Conservation (phyloP, 257 asterid species). For the Jacaranda copaia region DNA sequence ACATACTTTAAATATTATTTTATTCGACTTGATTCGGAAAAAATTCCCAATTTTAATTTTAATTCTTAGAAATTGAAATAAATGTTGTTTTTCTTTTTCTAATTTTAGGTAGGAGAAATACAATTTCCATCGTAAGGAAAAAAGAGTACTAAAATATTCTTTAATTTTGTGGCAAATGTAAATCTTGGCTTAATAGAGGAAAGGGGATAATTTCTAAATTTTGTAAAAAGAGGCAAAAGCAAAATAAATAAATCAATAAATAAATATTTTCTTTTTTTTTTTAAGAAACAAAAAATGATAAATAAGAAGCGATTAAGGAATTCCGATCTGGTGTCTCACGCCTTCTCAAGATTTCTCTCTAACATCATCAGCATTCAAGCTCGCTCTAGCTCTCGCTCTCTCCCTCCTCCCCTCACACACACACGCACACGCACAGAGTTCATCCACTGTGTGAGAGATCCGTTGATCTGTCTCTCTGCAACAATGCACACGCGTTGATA, state of each 20-base stretch:
- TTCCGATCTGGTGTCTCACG: slow-evolving; percentile 16
- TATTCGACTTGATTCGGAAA: no score
- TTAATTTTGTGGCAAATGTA: not conserved
- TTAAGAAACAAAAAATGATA: not conserved
- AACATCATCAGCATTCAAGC: not conserved
- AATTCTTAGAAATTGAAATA: not conserved
- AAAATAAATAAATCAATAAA: not conserved
- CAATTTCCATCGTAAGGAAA: not conserved
- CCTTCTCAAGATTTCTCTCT: slow-evolving; percentile 22
- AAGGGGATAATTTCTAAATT: not conserved
- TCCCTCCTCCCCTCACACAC: not conserved
- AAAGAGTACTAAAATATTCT: not conserved
- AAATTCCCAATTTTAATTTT: no score
- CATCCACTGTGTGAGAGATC: slow-evolving; percentile 44
- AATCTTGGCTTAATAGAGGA: not conserved
- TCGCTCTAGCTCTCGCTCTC: slow-evolving; percentile 32
- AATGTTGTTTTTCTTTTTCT: not conserved
- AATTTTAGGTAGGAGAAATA: not conserved
- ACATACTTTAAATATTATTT: no score
- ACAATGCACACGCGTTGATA: slow-evolving; percentile 25
- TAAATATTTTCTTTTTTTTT: no score
- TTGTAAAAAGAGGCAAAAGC: not conserved
- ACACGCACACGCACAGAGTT: not conserved
- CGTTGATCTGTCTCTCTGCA: slow-evolving; percentile 41
- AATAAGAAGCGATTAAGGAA: slow-evolving; percentile 6